A percentile compares a stretch with the other conserved stretches of the same genome.
Conservation (phyloP, 1,284 basidiomycete genomes). For the Ganoderma lingzhi region DNA sequence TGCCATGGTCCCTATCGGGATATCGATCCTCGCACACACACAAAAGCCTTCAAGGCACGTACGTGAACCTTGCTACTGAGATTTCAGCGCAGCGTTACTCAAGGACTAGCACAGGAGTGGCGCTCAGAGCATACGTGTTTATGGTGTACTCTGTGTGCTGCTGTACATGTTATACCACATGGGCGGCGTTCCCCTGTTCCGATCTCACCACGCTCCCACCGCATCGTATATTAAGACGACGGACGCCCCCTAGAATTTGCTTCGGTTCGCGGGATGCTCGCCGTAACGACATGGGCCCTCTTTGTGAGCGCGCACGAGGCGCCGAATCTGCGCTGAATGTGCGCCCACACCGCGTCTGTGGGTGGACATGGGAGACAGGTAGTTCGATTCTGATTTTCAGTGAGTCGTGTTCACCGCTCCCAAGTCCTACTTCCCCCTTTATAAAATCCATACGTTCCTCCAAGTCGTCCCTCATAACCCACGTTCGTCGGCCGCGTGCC, state of each 20-base stretch:
- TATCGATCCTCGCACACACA: background rate
- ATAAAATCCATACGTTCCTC: background rate
- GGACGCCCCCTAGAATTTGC: too few relatives aligned
- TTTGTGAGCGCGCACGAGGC: too few relatives aligned
- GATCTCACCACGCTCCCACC: background rate
- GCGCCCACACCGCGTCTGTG: slow-evolving; percentile 12
- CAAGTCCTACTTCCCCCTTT: background rate
- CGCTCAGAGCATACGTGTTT: background rate
- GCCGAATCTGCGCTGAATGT: background rate
- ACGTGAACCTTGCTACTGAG: background rate
- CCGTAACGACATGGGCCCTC: background rate
- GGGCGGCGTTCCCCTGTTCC: background rate
- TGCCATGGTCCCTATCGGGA: too few relatives aligned
- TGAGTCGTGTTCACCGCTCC: background rate
- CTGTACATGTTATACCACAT: slow-evolving; percentile 4
- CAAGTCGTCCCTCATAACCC: background rate
- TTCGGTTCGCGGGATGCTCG: background rate
- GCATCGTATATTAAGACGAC: background rate
- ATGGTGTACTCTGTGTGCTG: background rate
- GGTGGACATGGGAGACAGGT: background rate
- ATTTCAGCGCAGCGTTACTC: background rate
- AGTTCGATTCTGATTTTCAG: background rate
- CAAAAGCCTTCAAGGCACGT: background rate
- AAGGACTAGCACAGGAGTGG: background rate
- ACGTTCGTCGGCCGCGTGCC: background rate